Conservation (phyloP, 164 flowering plant species). For the Umbellularia californica region DNA sequence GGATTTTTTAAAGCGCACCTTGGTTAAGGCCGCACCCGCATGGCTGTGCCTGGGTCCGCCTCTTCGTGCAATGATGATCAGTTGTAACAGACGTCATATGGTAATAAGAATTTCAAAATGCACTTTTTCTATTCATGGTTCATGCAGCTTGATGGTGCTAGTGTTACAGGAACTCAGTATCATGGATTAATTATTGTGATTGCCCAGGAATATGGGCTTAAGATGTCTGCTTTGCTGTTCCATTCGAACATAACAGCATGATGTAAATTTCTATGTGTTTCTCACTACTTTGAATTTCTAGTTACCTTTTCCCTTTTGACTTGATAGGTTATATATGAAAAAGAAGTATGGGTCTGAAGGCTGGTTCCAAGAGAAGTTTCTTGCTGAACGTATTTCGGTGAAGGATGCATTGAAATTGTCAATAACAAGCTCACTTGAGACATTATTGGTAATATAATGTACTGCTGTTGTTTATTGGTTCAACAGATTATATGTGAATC, state of each 20-base stretch:
- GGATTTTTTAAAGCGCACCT: no score
- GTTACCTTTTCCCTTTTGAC: no score
- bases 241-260: not conserved
- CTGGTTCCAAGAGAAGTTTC: slow-evolving; percentile 50
- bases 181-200: not conserved
- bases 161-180: no score
- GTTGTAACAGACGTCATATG: no score
- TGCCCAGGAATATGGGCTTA: not conserved
- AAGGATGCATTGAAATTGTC: slow-evolving; percentile 70
- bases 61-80: no score
- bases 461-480: not conserved
- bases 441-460: slow-evolving; percentile 44
- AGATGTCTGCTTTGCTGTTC: not conserved
- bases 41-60: no score
- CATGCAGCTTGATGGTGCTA: no score
- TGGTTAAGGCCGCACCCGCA: no score
- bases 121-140: not conserved
- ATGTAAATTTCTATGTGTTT: not conserved
- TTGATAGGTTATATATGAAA: slow-evolving; percentile 58
- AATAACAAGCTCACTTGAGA: slow-evolving; percentile 45
- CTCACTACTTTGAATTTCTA: not conserved
- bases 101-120: not conserved
- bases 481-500: not conserved
- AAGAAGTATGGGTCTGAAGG: slow-evolving; percentile 54
- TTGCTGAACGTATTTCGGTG: slow-evolving; percentile 29